These are phyloP conservation scores for Mycena chlorophos DNA, from an alignment of 768 basidiomycete genomes.

Conservation along the genomic window DNA sequence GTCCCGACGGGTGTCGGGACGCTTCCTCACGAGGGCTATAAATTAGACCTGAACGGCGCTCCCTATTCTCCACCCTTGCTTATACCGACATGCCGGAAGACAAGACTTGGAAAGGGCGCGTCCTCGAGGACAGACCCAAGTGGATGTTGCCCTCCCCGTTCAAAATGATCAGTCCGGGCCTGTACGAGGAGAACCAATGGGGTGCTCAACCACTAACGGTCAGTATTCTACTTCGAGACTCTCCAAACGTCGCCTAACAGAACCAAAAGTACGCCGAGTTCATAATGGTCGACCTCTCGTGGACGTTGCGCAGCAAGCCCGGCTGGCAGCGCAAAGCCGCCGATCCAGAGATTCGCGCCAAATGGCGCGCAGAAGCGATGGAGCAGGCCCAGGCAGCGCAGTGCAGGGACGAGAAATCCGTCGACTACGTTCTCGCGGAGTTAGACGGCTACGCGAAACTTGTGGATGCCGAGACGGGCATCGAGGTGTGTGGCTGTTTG, in stretches of 20 bases:
- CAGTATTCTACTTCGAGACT: background rate
- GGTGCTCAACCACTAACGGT: background rate
- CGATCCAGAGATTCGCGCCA: constrained; percentile 9
- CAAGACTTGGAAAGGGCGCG: background rate
- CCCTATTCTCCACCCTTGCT: background rate
- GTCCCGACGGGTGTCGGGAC: too few relatives aligned
- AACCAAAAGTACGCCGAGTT: constrained; percentile 3
- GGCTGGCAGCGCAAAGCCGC: constrained; percentile 7
- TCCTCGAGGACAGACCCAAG: background rate
- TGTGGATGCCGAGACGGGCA: constrained; percentile 19
- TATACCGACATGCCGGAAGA: background rate
- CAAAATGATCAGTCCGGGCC: background rate
- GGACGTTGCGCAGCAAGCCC: constrained; percentile 13
- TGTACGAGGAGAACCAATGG: background rate
- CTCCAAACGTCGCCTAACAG: background rate
- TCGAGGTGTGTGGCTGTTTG: constrained; percentile 3
- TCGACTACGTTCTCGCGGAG: constrained; percentile 25
- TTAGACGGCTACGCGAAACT: constrained; percentile 22
- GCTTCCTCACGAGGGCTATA: too few relatives aligned
- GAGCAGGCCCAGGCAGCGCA: constrained; percentile 3
- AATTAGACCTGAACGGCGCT: background rate
- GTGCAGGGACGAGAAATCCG: background rate
- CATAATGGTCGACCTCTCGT: constrained; percentile 8
- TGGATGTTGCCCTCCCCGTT: background rate
- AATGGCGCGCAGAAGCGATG: constrained; percentile 14